Conservation (phyloP, 805 yeast species). For the Nadsonia fulvescens region DNA sequence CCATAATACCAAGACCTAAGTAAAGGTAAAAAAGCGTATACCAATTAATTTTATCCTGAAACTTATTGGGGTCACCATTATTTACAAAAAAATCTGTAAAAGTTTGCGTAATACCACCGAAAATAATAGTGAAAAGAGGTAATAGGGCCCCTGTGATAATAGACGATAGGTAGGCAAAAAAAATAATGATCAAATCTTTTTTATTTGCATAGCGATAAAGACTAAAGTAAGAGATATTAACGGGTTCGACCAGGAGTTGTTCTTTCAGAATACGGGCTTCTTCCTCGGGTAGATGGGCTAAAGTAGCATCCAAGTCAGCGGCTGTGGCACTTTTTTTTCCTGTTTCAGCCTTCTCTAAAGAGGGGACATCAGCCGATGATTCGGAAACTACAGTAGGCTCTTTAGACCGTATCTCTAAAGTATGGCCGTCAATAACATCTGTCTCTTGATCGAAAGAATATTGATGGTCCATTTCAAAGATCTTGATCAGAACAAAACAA, state of each 20-base stretch:
- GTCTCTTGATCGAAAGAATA: too few species aligned
- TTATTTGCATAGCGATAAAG: conserved; percentile 2
- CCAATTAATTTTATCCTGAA: conserved; percentile 20
- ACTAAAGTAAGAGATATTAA: conserved; percentile 3
- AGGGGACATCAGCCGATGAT: too few species aligned
- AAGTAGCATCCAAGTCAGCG: too few species aligned
- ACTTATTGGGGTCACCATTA: conserved; percentile 12
- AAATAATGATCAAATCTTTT: conserved; percentile 1
- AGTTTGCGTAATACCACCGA: conserved; percentile 22
- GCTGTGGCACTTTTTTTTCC: too few species aligned
- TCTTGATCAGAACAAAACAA: too few species aligned
- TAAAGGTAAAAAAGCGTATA: conserved; percentile 23
- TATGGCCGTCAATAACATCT: too few species aligned
- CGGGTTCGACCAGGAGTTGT: conserved; percentile 1
- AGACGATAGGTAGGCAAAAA: conserved; percentile 2
- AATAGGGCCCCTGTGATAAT: conserved; percentile 8
- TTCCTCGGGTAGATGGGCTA: conserved; percentile 4
- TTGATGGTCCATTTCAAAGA: too few species aligned
- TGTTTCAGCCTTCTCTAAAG: too few species aligned
- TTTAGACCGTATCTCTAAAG: too few species aligned
- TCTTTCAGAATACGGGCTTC: conserved; percentile 1
- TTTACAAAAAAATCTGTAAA: conserved; percentile 18
- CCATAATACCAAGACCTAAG: conserved; percentile 22
- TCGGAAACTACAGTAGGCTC: too few species aligned
- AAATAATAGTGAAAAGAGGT: conserved; percentile 24